Base-by-base conservation (phyloP, 1,284 basidiomycete species). In the Singerocomus inundabilis region DNA sequence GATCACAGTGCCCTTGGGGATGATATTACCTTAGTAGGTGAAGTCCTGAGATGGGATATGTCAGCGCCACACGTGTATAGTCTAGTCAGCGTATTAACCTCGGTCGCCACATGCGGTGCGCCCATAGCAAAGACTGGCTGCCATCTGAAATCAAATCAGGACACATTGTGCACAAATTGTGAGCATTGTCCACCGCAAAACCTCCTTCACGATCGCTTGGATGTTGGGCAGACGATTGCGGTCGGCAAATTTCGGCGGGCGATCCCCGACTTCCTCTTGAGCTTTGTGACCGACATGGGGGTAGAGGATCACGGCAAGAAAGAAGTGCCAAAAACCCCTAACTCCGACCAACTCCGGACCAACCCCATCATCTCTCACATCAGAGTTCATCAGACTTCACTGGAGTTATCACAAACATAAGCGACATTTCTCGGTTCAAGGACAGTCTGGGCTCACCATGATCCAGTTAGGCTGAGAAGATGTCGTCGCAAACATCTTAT, bases 1-100 rank as follows among this genome's bases (percentile, higher is more conserved):
- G 16, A 72, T 44, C 21, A 66, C 55, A 0, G 69, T 49, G 29
- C 60, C 63, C 48, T 70, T 69, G 0, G 69, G 70, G 21, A 72
- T 69, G 32, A 60, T 56, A 50, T 60, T 68, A 4, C 62, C 68
- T 16, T 60, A 46, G 43, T 71, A 62, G 4, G 24, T 36, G 15
- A 53, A 48, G 5, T 48, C 52, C 51, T 53, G 18, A 29, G 4
- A 15, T 18, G 36, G 26, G 29, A 21, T 25, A 12, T 15, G 12
- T 29, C 10, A 31, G 10, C 25, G 16, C 35, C 1, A n/a, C 21
- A 18, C 7, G 8, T 26, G 24, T 18, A 31, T 21, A 16, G 3
- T 6, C 9, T 28, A 15, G 21, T 31, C 29, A 18, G 5, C 8
- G 30, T 29, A 1, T 30, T 35, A 24, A 53, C 51, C 44, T 53